A percentile compares a stretch with the other conserved stretches of the same genome.
Evolutionary conservation across 257 asterid species (phyloP).

Genomic region (Primulina tabacum): DNA sequence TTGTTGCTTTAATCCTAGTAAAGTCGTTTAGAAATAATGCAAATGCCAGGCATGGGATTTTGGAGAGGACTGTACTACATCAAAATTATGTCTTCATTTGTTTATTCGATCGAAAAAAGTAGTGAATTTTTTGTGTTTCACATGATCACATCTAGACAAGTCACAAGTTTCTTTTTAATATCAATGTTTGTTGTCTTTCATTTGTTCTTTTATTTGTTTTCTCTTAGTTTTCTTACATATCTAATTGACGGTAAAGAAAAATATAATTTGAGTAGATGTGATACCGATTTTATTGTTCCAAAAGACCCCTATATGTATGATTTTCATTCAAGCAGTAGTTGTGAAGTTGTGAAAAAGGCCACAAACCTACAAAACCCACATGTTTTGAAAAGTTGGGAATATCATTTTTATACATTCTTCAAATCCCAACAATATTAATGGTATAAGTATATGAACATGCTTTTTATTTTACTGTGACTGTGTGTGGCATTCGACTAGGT

Average conservation of each 20-base stretch:
- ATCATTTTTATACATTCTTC: background rate
- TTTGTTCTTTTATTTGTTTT: conserved; percentile 12
- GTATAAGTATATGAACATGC: background rate
- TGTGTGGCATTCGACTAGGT: background rate
- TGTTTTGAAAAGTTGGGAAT: background rate
- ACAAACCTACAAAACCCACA: background rate
- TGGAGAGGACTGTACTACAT: background rate
- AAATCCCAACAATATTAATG: too few species aligned
- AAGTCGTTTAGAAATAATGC: background rate
- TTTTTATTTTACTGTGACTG: background rate
- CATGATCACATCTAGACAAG: too few species aligned
- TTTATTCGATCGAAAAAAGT: background rate
- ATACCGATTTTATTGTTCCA: background rate
- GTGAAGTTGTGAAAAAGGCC: background rate
- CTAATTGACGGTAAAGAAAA: background rate
- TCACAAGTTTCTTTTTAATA: background rate
- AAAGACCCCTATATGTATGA: background rate
- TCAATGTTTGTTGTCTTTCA: background rate
- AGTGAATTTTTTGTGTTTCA: background rate
- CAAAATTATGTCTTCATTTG: background rate
- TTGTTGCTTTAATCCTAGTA: background rate
- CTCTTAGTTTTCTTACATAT: conserved; percentile 1
- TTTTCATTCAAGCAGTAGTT: background rate
- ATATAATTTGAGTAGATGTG: background rate
- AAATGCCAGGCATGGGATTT: background rate